phyloP scores from a whole-genome alignment of 2,329 filamentous ascomycete genomes.

The Fusarium sp. region DNA sequence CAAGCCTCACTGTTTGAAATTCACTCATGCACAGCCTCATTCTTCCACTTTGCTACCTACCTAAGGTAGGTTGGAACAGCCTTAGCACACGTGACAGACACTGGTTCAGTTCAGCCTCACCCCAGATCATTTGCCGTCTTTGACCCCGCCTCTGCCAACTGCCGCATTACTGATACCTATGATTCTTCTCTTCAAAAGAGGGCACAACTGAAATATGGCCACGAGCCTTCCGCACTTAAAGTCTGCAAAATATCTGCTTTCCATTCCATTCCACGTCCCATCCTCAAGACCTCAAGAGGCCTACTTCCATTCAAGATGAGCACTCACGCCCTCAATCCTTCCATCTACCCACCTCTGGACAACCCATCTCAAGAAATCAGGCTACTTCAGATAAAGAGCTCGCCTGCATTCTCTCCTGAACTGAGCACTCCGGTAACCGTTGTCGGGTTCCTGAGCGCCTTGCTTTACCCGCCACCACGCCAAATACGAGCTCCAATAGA shows the following conservation, averaged over 20 bases:
- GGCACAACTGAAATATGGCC: neutral
- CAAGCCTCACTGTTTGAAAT: neutral
- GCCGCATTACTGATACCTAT: neutral
- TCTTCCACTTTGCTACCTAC: neutral
- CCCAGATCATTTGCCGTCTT: neutral
- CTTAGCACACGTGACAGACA: neutral
- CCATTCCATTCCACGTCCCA: neutral
- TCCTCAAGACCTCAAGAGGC: no score
- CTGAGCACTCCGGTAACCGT: neutral
- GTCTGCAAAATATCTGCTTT: neutral
- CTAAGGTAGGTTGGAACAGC: neutral
- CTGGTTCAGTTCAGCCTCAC: neutral
- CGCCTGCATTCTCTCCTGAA: neutral
- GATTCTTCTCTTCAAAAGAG: neutral
- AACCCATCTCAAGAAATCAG: neutral
- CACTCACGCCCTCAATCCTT: neutral
- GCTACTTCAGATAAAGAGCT: neutral
- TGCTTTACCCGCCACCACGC: neutral
- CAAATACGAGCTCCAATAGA: no score
- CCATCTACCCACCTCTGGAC: neutral
- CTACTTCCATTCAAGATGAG: neutral
- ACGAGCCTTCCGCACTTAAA: neutral
- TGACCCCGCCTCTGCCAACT: neutral
- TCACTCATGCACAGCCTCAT: neutral
- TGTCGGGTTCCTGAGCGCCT: neutral